Base-by-base conservation (phyloP, 2,329 filamentous ascomycete genomes). In the Bipolaris victoriae region DNA sequence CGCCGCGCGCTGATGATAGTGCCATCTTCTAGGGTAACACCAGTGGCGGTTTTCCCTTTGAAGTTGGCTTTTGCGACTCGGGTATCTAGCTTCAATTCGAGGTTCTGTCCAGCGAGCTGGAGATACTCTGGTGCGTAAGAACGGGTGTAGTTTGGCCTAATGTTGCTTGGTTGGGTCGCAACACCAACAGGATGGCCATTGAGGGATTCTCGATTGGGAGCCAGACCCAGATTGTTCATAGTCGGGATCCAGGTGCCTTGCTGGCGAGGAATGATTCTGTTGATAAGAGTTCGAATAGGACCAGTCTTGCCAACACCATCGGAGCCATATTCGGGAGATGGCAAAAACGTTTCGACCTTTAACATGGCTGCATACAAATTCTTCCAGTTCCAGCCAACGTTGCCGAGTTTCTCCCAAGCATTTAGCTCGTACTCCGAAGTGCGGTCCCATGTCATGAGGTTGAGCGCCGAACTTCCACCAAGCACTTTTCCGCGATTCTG, bases 141-240 rank as follows among this genome's bases (percentile, higher is more conserved):
- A 33, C 84, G 76, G 18, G 73, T 79, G 61, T 81, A 83, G 39
- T 79, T 77, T 4, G 74, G 76, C 9, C 78, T 76, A 36, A 86
- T 78, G 55, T 79, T 83, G 60, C 77, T 81, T 9, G 83, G 77
- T 56, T 83, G 81, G 33, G 77, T 79, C 70, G 80, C 81, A 6
- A 81, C 81, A 6, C 84, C 84, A 3, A 83, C 67, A 13, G 79
- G 80, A 46, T 82, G 78, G 1, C 84, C 84, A 13, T 77, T 76
- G 1, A 85, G 74, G 7, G 81, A 83, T 47, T 82, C 72, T n/a
- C 67, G 63, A 50, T 80, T 81, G 5, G 66, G 58, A 2, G 68
- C 49, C 7, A 81, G 72, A 1, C 82, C 82, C 2, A 83, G 68
- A 31, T 75, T 78, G 39, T 80, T 78, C 39, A 85, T 68, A 0